Percentiles rank a stretch among this genome's conserved stretches.
Evolutionary conservation across 148 eudicot species (phyloP).

Genomic region (Fallopia convolvulus): DNA sequence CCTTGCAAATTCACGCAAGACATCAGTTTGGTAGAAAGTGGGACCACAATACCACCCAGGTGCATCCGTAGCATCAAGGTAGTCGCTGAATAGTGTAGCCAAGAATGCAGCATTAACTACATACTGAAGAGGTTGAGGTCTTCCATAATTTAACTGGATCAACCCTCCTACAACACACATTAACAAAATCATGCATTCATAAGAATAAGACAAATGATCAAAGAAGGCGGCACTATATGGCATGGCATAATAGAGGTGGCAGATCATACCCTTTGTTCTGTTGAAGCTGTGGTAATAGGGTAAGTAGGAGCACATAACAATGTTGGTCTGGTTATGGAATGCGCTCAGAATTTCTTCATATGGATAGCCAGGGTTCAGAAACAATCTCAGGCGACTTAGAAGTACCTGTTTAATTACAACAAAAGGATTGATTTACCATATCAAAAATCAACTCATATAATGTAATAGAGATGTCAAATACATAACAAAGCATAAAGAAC

Average conservation of each 20-base stretch:
- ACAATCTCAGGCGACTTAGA: constrained; percentile 76
- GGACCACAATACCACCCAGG: constrained; percentile 97
- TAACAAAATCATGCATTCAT: background rate
- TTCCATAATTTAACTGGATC: constrained; percentile 76
- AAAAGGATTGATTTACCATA: background rate
- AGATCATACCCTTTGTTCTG: constrained; percentile 62
- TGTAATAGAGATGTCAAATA: background rate
- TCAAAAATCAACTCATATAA: background rate
- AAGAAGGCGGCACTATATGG: background rate
- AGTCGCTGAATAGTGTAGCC: constrained; percentile 75
- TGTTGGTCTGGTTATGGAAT: constrained; percentile 73
- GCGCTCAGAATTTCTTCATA: constrained; percentile 71
- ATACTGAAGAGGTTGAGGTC: constrained; percentile 92
- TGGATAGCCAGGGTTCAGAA: constrained; percentile 86
- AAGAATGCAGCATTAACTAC: constrained; percentile 90
- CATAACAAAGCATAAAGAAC: background rate
- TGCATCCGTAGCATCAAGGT: constrained; percentile 73
- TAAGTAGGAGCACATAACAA: constrained; percentile 78
- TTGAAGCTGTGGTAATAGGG: constrained; percentile 68
- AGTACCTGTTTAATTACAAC: constrained; percentile 43
- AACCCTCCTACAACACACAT: constrained; percentile 48
- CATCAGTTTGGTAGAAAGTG: constrained; percentile 50
- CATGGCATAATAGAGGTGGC: background rate
- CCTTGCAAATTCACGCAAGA: constrained; percentile 63
- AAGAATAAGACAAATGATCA: background rate